A percentile compares a stretch with the other conserved stretches of the same genome.
These are phyloP conservation scores for Xylariales sp. DNA, from an alignment of 2,329 filamentous ascomycete species.

Conservation along the genomic window DNA sequence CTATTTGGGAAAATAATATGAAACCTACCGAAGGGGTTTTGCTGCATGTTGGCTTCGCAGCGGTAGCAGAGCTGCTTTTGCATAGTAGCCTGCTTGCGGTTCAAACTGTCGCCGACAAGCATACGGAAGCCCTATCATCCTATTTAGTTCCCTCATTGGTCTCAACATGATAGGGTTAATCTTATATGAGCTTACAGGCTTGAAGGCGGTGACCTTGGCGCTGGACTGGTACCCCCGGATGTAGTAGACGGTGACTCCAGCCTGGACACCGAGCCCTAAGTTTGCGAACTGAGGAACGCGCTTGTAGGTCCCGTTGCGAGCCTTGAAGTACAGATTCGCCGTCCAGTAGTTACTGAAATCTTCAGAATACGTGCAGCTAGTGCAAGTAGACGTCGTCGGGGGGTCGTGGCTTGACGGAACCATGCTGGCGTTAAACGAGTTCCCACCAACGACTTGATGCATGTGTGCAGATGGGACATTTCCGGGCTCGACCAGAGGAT, in stretches of 20 bases:
- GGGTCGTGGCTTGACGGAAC: slow-evolving; percentile 44
- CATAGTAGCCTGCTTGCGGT: slow-evolving; percentile 46
- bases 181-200: slow-evolving; percentile 40
- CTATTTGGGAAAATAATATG: no score
- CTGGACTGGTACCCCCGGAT: slow-evolving; percentile 48
- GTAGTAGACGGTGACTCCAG: slow-evolving; percentile 50
- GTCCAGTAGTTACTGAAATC: slow-evolving; percentile 52
- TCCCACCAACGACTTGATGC: slow-evolving; percentile 50
- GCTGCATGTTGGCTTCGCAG: slow-evolving; percentile 49
- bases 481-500: slow-evolving; percentile 49
- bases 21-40: slow-evolving; percentile 46
- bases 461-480: slow-evolving; percentile 49
- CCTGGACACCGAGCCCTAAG: slow-evolving; percentile 47
- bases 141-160: slow-evolving; percentile 14
- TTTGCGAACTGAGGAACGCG: slow-evolving; percentile 50
- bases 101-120: slow-evolving; percentile 48
- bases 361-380: slow-evolving; percentile 50
- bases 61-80: slow-evolving; percentile 49
- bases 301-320: slow-evolving; percentile 50
- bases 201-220: slow-evolving; percentile 48
- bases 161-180: neutral
- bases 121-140: slow-evolving; percentile 49
- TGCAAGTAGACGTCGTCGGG: slow-evolving; percentile 46
- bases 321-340: slow-evolving; percentile 50
- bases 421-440: slow-evolving; percentile 51